Evolutionary conservation across 2,329 filamentous ascomycete genomes (phyloP).

Genomic region (Fusarium sp.): DNA sequence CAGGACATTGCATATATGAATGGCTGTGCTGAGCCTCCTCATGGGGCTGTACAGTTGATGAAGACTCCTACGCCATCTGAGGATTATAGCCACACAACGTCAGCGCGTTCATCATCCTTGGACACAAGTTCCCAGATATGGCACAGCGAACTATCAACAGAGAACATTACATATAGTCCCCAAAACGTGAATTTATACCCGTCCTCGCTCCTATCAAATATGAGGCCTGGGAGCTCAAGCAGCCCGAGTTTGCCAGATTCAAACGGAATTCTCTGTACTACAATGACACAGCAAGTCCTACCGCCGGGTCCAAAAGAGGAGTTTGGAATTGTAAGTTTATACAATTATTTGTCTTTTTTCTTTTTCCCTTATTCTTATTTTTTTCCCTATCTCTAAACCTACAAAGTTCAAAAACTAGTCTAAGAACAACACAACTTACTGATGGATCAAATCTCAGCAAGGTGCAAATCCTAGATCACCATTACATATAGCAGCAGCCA

Average conservation of each 20-base stretch:
- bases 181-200: constrained; percentile 5
- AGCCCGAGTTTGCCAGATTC: constrained; percentile 3
- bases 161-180: neutral
- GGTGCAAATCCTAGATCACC: neutral
- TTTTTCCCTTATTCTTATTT: neutral
- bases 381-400: too few relatives aligned
- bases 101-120: neutral
- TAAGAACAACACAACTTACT: neutral
- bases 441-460: neutral
- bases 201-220: neutral
- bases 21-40: neutral
- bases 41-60: constrained; percentile 2
- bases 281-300: neutral
- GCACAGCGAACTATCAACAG: neutral
- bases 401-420: neutral
- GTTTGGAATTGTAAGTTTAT: neutral
- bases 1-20: neutral
- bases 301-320: neutral
- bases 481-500: constrained; percentile 2
- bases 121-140: neutral
- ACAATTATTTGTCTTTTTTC: neutral
- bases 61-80: constrained; percentile 3
- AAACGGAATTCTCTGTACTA: neutral
- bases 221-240: constrained; percentile 2
- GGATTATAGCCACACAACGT: constrained; percentile 6